Percentiles rank a stretch among this genome's conserved stretches.
Conservation (phyloP, 2,329 filamentous ascomycete genomes). For the Penicillium sp. region DNA sequence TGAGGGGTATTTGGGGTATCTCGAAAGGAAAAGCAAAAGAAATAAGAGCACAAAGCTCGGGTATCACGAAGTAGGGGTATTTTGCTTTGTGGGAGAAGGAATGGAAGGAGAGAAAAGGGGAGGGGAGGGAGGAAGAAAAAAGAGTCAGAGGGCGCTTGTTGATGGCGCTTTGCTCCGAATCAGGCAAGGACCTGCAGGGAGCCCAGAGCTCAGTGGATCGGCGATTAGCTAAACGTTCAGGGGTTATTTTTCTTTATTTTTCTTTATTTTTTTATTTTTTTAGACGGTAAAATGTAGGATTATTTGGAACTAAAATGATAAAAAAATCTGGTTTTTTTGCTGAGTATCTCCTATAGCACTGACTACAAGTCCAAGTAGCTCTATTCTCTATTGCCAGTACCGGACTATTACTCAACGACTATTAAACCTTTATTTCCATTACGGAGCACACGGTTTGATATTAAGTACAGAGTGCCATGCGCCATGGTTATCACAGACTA, state of each 20-base stretch:
- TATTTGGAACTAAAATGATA: no score
- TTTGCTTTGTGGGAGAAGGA: slow-evolving; percentile 20
- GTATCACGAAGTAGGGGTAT: slow-evolving; percentile 29
- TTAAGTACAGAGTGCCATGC: neutral
- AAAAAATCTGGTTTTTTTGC: no score
- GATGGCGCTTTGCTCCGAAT: slow-evolving; percentile 20
- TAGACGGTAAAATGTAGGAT: neutral
- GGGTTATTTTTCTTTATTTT: slow-evolving; percentile 9
- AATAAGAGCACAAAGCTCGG: slow-evolving; percentile 31
- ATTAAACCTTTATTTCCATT: neutral
- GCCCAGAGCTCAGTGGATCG: slow-evolving; percentile 20
- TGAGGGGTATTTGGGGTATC: slow-evolving; percentile 27
- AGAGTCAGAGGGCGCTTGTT: slow-evolving; percentile 17
- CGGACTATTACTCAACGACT: no score
- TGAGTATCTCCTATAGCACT: no score
- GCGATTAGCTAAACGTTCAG: slow-evolving; percentile 24
- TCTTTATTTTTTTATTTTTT: neutral
- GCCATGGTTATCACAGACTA: neutral
- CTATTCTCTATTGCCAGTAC: no score
- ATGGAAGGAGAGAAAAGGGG: slow-evolving; percentile 22
- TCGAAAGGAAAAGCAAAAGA: slow-evolving; percentile 27
- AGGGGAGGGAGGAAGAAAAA: slow-evolving; percentile 24
- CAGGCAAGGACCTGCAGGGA: slow-evolving; percentile 31
- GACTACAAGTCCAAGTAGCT: no score
- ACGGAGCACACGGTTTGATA: neutral